These are phyloP conservation scores for Stereum hirsutum DNA, from an alignment of 1,284 basidiomycete species.

Conservation along the genomic window DNA sequence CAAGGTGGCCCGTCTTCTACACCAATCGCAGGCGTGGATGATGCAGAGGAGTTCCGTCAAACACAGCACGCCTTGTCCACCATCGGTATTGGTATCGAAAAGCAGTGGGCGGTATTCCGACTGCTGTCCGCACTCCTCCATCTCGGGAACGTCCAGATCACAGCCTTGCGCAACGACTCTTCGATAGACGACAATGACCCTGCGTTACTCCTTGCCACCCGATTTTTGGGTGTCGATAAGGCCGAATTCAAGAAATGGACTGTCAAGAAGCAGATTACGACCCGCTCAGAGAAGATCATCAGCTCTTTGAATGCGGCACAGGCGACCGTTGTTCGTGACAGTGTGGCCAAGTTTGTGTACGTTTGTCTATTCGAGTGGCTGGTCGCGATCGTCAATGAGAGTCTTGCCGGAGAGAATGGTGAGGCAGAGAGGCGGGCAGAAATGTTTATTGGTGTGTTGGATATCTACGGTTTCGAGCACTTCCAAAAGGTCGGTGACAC, in stretches of 20 bases:
- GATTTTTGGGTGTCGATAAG: conserved; percentile 84
- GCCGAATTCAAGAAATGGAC: conserved; percentile 99
- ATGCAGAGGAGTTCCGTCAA: conserved; percentile 88
- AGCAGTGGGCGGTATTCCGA: conserved; percentile 97
- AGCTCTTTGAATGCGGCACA: conserved; percentile 81
- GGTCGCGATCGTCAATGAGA: conserved; percentile 94
- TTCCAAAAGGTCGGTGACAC: conserved; percentile 72
- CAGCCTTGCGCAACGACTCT: conserved; percentile 76
- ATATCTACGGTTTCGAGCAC: conserved; percentile 95
- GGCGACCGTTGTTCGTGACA: conserved; percentile 93
- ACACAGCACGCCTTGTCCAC: conserved; percentile 95
- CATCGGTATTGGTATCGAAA: conserved; percentile 94
- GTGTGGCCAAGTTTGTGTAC: conserved; percentile 98
- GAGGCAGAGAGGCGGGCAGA: conserved; percentile 81
- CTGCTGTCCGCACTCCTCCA: conserved; percentile 91
- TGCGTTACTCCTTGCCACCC: conserved; percentile 74
- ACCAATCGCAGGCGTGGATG: conserved; percentile 88
- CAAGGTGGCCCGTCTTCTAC: conserved; percentile 87
- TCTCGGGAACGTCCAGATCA: conserved; percentile 93
- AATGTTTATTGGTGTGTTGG: conserved; percentile 98
- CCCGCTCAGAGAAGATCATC: conserved; percentile 93
- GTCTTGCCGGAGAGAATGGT: conserved; percentile 84
- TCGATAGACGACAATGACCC: conserved; percentile 81
- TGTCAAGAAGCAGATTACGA: conserved; percentile 94
- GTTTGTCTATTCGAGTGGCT: conserved; percentile 99